Base-by-base conservation (phyloP, 2,329 filamentous ascomycete species). In the Colletotrichum horii region DNA sequence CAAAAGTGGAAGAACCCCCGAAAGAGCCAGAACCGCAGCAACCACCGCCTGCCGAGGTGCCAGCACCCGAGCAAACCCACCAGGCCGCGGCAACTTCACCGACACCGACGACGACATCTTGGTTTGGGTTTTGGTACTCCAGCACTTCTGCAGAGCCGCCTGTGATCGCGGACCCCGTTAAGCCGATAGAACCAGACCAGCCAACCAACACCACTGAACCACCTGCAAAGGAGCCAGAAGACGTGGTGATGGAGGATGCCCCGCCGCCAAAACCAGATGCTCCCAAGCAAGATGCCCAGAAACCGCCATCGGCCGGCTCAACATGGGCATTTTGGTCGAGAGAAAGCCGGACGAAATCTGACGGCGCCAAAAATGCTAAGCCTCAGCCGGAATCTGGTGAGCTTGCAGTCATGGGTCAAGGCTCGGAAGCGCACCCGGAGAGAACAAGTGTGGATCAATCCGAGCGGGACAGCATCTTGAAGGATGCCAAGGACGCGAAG, bases 251-350 rank as follows among this genome's bases (percentile, higher is more conserved):
- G 84, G 72, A 86, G 62, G 87, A 90, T 78, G 85, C 85, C 4
- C 80, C 84, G 6, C 71, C 82, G 16, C 70, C 81, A 16, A 80
- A 82, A 11, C 76, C 80, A 38, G 61, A 77, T 30, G 55, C 60
- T 65, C 75, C 60, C 74, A 73, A 43, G 71, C 82, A 79, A 36
- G 76, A 84, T 71, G 80, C 81, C 11, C 79, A 84, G 3, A 74
- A 76, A 30, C 80, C 83, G n/a, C 88, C 88, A 7, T 86, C 89
- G 19, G 86, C 88, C 22, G 91, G 90, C 15, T 94, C 94, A 1
- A 94, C 93, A 0, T 96, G 94, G 94, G 94, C 93, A 0, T 96
- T 96, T 78, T 96, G 94, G 94, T 95, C 93, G 16, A 91, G 89
- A 61, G 92, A 93, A 78, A 83, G 87, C 3, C 78, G 83, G 1